These are phyloP conservation scores for Cochlearia excelsa DNA, from an alignment of 345 rosid genomes.

Conservation along the genomic window DNA sequence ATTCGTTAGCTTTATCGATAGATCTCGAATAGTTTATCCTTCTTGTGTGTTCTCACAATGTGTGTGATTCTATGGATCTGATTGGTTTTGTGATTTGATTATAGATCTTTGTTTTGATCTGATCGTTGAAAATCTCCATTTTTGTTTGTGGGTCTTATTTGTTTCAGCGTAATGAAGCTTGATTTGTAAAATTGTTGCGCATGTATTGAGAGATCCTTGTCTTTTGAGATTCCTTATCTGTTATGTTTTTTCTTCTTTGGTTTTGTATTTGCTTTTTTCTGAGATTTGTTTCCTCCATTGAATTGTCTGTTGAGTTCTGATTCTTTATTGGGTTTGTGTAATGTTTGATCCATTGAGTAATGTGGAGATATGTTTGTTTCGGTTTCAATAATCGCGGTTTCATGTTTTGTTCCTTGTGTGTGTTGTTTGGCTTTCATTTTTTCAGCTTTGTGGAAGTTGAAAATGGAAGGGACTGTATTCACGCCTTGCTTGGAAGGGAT, in stretches of 20 bases:
- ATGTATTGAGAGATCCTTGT: no score
- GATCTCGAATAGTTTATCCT: conserved; percentile 20
- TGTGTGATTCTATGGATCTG: conserved; percentile 25
- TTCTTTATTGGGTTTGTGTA: conserved; percentile 6
- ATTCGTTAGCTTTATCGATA: conserved; percentile 12
- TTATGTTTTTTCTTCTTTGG: no score
- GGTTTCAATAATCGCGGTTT: background rate
- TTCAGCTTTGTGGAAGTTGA: background rate
- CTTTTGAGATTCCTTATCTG: background rate
- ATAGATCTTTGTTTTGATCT: conserved; percentile 18
- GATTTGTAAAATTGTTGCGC: no score
- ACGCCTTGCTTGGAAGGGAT: conserved; percentile 83
- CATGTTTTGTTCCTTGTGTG: background rate
- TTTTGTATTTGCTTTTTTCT: background rate
- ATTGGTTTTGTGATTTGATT: background rate
- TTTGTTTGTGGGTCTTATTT: conserved; percentile 3
- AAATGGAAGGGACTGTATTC: conserved; percentile 77
- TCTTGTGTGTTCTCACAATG: conserved; percentile 11
- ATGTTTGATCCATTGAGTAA: conserved; percentile 15
- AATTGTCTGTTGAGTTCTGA: background rate
- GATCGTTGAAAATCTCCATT: conserved; percentile 5
- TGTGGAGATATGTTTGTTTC: background rate
- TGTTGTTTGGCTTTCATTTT: conserved; percentile 1
- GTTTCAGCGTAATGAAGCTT: conserved; percentile 6
- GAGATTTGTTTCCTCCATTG: background rate